Conservation (phyloP, 352 stramenopile genomes). For the Phytophthora citrophthora region DNA sequence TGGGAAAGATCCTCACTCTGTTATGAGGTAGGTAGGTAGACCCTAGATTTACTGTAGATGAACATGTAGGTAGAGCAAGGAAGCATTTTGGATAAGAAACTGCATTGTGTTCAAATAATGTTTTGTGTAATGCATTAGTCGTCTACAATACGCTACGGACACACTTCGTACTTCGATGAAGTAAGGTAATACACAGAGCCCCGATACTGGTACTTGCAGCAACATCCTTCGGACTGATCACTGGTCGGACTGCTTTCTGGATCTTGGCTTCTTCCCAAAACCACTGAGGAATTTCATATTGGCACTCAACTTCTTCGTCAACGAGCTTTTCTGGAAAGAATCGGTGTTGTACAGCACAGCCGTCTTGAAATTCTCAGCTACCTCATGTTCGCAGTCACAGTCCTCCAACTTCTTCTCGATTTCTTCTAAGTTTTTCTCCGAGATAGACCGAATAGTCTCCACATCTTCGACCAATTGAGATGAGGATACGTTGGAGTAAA, state of each 20-base stretch:
- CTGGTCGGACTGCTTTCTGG: conserved; percentile 48
- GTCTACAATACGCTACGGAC: conserved; percentile 30
- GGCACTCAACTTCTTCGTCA: conserved; percentile 72
- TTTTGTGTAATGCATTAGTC: conserved; percentile 1
- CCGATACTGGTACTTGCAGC: background rate
- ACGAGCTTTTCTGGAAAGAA: conserved; percentile 53
- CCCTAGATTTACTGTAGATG: conserved; percentile 30
- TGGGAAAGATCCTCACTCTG: conserved; percentile 13
- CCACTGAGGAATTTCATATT: conserved; percentile 83
- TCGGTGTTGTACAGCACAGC: conserved; percentile 46
- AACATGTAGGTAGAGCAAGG: conserved; percentile 19
- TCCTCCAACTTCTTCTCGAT: conserved; percentile 72
- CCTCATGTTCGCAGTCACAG: conserved; percentile 46
- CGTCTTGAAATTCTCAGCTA: conserved; percentile 60
- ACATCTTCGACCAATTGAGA: conserved; percentile 69
- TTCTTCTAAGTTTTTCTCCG: conserved; percentile 75
- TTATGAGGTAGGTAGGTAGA: conserved; percentile 15
- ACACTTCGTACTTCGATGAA: conserved; percentile 38
- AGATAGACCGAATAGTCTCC: conserved; percentile 64
- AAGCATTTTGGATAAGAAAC: conserved; percentile 23
- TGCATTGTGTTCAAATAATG: conserved; percentile 6
- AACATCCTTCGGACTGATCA: conserved; percentile 13
- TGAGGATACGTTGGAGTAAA: conserved; percentile 69
- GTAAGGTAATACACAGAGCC: conserved; percentile 34
- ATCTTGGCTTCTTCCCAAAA: conserved; percentile 62